These are phyloP conservation scores for Suillus alpinus DNA, from an alignment of 768 basidiomycete species.

Conservation along the genomic window DNA sequence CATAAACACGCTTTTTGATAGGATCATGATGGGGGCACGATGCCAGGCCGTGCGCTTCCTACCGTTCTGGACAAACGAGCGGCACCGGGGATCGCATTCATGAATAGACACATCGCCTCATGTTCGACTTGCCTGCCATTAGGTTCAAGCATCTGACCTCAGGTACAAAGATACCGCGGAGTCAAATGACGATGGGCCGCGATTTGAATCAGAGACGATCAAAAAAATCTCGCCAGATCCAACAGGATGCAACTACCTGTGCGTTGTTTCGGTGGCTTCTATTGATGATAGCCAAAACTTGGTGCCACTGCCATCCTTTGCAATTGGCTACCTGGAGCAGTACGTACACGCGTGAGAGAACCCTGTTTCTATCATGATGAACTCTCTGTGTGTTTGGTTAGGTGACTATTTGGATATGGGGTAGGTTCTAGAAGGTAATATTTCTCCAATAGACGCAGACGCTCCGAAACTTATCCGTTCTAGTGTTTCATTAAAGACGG, in stretches of 20 bases:
- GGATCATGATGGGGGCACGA: background rate
- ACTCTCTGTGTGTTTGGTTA: conserved; percentile 18
- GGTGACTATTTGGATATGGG: conserved; percentile 6
- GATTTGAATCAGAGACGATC: background rate
- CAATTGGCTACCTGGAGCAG: conserved; percentile 17
- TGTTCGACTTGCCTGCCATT: background rate
- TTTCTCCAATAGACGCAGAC: background rate
- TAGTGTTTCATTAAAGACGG: background rate
- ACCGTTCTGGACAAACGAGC: background rate
- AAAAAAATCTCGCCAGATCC: conserved; percentile 1
- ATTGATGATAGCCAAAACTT: conserved; percentile 19
- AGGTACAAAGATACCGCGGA: conserved; percentile 4
- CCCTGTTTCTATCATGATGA: conserved; percentile 8
- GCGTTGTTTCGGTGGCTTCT: conserved; percentile 17
- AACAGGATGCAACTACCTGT: conserved; percentile 1
- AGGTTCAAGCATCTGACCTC: background rate
- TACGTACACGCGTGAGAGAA: conserved; percentile 26
- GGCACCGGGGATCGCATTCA: conserved; percentile 1
- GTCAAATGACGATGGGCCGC: conserved; percentile 1
- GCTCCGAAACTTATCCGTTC: background rate
- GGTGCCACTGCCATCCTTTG: conserved; percentile 13
- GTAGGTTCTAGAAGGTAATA: conserved; percentile 4
- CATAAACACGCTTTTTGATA: conserved; percentile 1
- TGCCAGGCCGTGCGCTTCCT: background rate
- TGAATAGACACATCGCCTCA: background rate